Evolutionary conservation across 31 red algal genomes (phyloP), one percentile per base, ranked within the genome.

Genomic region (Porphyra umbilicalis): DNA sequence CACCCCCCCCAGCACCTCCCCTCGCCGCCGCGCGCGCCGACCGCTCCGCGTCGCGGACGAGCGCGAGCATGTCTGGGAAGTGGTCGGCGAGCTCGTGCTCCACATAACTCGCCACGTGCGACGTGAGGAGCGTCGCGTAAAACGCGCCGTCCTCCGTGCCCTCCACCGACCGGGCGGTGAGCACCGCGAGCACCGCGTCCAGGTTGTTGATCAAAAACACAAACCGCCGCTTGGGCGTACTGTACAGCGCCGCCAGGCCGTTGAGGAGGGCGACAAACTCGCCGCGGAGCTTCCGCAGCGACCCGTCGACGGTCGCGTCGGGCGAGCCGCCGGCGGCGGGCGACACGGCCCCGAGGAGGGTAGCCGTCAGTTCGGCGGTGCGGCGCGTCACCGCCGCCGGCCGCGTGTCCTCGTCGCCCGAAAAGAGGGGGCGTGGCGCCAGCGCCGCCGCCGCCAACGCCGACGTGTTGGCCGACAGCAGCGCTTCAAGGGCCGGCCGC

Each of bases 201-300:
- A 90, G 42, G 68, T 99, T 95, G 40, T 99, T 96, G 38, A 99
- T 90, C 30, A 99, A 84, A 81, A 99, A 99, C 77, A 89, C 85
- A 38, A 76, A 90, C 35, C 96, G 77, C 68, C 80, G 74, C 80
- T 92, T 92, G 10, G 92, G 83, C 71, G 84, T 87, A 13, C 84
- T 68, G 78, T 91, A 95, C 35, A 90, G 88, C 80, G 86, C 85
- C 25, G 90, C 92, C 38, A 95, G 87, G 10, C 89, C 77, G 31
- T 95, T 91, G 31, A 98, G 85, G 76, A 98, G 87, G 7, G 93
- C 89, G 35, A 88, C 83, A 74, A 89, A 95, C 75, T 95, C 92
- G 30, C 78, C 74, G 68, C 92, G 77, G 34, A 95, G 35, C 9
- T 90, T 79, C 33, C 90, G 80, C 32, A 98, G 75, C 10, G 87